Base-by-base conservation (phyloP, 768 basidiomycete genomes). In the Agrocybe praecox region DNA sequence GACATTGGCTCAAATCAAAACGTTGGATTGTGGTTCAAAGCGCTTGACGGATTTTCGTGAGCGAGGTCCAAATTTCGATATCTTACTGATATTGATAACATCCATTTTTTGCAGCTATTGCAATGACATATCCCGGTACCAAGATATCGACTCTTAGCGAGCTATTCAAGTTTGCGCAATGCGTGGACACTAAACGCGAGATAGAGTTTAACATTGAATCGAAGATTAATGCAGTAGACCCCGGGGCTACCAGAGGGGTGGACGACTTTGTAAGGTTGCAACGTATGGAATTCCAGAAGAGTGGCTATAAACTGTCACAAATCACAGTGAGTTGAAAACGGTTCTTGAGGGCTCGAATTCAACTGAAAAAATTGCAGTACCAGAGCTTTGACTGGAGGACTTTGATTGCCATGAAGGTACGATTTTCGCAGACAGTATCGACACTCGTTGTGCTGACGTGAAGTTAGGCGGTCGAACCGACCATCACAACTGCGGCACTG, bases 341-440 rank as follows among this genome's bases (percentile, higher is more conserved):
- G 7, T 26, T 19, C 46, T 11, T 2, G 23, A 52, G 36, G 40
- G 24, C 5, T 19, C 9, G 23, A n/a, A 10, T 29, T 46, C 4
- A 12, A 49, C 24, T 24, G 18, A 55, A 11, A 23, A 18, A 8
- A 52, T 45, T 21, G 7, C 61, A 91, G 89, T 90, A 83, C 61
- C 89, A 94, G 74, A 89, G 88, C 63, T 91, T 92, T 62, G 87
- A 91, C 67, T 93, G 92, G 91, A 78, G 90, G 62, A 86, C 89
- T 14, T 67, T 93, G 14, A 68, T 89, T 48, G 79, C 73, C 21
- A 91, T 92, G 87, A 89, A 88, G 80, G 85, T 81, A 6, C 6
- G 36, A 6, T n/a, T n/a, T 40, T 12, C 12, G 36, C 12, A 40
- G 26, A 29, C n/a, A 29, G 4, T 29, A 29, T 29, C 9, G 26